Conservation (phyloP, 352 stramenopile genomes). For the Aphanomyces cochlioides region DNA sequence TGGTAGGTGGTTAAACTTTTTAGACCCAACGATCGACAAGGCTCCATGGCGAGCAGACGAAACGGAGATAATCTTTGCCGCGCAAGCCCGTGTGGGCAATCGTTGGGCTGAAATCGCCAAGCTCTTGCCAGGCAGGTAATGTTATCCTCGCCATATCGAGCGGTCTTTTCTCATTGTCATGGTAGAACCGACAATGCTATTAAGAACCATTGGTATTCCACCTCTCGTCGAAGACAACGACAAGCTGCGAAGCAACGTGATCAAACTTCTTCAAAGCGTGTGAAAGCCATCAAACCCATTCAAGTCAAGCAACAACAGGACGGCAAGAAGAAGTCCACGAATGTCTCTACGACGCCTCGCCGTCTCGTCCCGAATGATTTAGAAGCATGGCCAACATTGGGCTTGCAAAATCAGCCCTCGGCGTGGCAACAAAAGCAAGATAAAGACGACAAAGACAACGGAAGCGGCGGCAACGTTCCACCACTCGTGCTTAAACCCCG, state of each 20-base stretch:
- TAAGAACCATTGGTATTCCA: slow-evolving; percentile 87
- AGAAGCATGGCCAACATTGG: not conserved
- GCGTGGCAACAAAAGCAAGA: slow-evolving; percentile 36
- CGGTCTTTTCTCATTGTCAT: not conserved
- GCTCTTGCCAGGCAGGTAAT: slow-evolving; percentile 85
- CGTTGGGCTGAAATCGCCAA: slow-evolving; percentile 98
- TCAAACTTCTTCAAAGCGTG: not conserved
- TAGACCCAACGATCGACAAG: slow-evolving; percentile 92
- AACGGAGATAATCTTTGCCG: slow-evolving; percentile 76
- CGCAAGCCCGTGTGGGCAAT: slow-evolving; percentile 85
- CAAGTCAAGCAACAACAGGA: not conserved
- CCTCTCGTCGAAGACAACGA: slow-evolving; percentile 51
- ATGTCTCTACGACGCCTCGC: not conserved
- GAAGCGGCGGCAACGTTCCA: not conserved
- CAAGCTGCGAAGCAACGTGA: slow-evolving; percentile 47
- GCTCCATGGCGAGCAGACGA: slow-evolving; percentile 90
- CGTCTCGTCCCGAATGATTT: not conserved
- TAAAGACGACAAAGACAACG: not conserved
- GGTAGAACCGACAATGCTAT: slow-evolving; percentile 72
- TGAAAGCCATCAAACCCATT: slow-evolving; percentile 19
- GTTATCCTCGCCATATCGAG: not conserved
- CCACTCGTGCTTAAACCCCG: not conserved
- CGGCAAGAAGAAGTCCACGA: slow-evolving; percentile 3
- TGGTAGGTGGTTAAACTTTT: slow-evolving; percentile 88
- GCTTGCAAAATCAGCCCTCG: slow-evolving; percentile 16